phyloP scores from a whole-genome alignment of 495 filamentous ascomycete genomes.

The Aspergillus ostianus region DNA sequence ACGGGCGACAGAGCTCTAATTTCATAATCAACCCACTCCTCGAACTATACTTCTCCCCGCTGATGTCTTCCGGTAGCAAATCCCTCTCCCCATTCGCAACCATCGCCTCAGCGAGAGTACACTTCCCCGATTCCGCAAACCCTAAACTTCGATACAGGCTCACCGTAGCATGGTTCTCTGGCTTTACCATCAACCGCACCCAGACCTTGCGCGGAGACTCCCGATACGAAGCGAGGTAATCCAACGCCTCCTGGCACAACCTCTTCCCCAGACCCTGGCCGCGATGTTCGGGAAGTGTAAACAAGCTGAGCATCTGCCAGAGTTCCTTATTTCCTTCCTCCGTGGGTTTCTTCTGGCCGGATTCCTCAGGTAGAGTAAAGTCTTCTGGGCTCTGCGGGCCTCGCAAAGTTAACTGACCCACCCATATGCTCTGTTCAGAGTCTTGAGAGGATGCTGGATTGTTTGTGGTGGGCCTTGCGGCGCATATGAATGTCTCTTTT shows the following conservation, averaged over 20 bases:
- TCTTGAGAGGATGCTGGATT: constrained; percentile 10
- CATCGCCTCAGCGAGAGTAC: constrained; percentile 34
- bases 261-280: constrained; percentile 33
- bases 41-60: constrained; percentile 20
- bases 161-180: constrained; percentile 27
- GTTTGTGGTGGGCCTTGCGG: no score
- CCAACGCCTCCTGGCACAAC: constrained; percentile 29
- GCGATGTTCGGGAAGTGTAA: constrained; percentile 29
- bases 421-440: constrained; percentile 15
- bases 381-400: constrained; percentile 23
- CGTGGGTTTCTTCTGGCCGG: constrained; percentile 18
- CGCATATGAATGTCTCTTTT: constrained; percentile 32
- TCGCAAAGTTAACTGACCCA: constrained; percentile 35
- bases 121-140: constrained; percentile 26
- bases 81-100: constrained; percentile 33
- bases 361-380: constrained; percentile 24
- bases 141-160: constrained; percentile 32
- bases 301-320: constrained; percentile 41
- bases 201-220: constrained; percentile 12
- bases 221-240: constrained; percentile 22
- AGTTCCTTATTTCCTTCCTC: constrained; percentile 17
- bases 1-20: no score
- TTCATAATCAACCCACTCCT: constrained; percentile 24
- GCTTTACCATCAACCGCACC: constrained; percentile 34
- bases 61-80: constrained; percentile 29